Evolutionary conservation across 106 monocot species (phyloP), one percentile per base, ranked within the genome.

Genomic region (Hemerocallis citrina): DNA sequence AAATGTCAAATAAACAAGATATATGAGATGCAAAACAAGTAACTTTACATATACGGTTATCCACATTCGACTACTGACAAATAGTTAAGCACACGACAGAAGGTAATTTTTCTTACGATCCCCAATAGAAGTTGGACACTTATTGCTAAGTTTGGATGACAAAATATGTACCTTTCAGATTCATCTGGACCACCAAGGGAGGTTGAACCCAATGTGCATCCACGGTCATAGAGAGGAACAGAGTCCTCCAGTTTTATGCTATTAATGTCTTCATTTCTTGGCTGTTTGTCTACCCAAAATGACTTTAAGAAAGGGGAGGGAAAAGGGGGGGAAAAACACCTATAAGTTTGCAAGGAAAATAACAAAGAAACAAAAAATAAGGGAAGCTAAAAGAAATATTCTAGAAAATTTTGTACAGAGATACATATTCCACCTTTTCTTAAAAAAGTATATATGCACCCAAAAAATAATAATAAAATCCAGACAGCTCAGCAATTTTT

Each of bases 171-270:
- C 93, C 88, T 77, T 68, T 85, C 85, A 55, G 61, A 24, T 21
- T 62, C 68, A 52, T 61, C 11, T 57, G 75, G 77, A 55, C 81
- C 86, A 70, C 82, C 85, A 72, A 46, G 12, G 46, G 82, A 66
- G 45, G 74, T 69, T 40, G 77, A 89, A 50, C 72, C 73, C 28
- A 89, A 66, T 23, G 79, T 34, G 66, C 57, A 93, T 56, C 75
- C 89, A 34, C 93, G 85, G 57, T 93, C 89, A 75, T 93, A 93
- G 17, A 89, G 69, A 38, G 88, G 93, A 33, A 85, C 82, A 15
- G 57, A 70, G 30, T 70, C 76, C 42, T 81, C 78, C 37, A 72
- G 35, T 52, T 2, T 11, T 9, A 29, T 4, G 4, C 73, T 7
- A 15, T 29, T 39, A 19, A 28, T 60, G 22, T 66, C 24, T 17